These are phyloP conservation scores for Podila horticola DNA, from an alignment of 192 early-diverging fungal genomes.

Conservation along the genomic window DNA sequence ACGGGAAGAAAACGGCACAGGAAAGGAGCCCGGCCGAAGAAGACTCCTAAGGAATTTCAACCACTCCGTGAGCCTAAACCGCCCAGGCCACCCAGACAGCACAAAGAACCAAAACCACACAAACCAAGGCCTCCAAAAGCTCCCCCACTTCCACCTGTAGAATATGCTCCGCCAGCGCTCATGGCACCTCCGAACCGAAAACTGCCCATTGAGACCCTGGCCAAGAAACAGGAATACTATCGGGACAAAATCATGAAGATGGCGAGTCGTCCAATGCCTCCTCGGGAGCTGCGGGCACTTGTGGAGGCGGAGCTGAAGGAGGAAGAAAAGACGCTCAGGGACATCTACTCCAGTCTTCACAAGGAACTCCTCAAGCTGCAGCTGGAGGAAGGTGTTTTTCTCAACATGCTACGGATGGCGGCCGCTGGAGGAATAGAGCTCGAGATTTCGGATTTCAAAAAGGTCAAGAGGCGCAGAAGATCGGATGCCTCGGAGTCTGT, in stretches of 20 bases:
- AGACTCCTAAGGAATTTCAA: neutral
- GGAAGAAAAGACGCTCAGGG: constrained; percentile 9
- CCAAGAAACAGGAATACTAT: constrained; percentile 7
- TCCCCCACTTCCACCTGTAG: neutral
- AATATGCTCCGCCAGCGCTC: neutral
- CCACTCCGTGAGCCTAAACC: neutral
- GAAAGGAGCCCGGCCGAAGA: neutral
- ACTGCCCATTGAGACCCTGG: constrained; percentile 2
- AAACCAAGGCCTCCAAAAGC: too few relatives aligned
- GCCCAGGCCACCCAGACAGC: neutral
- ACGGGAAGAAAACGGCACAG: neutral
- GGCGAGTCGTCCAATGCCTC: constrained; percentile 12
- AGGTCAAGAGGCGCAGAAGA: neutral
- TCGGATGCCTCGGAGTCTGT: neutral
- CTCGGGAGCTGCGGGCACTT: constrained; percentile 19
- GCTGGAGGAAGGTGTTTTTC: constrained; percentile 35
- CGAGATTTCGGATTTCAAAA: constrained; percentile 11
- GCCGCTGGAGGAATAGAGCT: constrained; percentile 1
- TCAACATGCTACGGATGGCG: constrained; percentile 19
- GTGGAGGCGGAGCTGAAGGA: constrained; percentile 22
- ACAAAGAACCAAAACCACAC: neutral
- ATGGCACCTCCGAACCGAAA: constrained; percentile 1
- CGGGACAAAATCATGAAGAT: constrained; percentile 3
- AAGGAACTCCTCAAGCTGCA: constrained; percentile 41
- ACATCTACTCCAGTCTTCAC: constrained; percentile 10